Evolutionary conservation across 1,284 basidiomycete genomes (phyloP), one percentile per base, ranked within the genome.

Genomic region (Heterobasidion irregulare): DNA sequence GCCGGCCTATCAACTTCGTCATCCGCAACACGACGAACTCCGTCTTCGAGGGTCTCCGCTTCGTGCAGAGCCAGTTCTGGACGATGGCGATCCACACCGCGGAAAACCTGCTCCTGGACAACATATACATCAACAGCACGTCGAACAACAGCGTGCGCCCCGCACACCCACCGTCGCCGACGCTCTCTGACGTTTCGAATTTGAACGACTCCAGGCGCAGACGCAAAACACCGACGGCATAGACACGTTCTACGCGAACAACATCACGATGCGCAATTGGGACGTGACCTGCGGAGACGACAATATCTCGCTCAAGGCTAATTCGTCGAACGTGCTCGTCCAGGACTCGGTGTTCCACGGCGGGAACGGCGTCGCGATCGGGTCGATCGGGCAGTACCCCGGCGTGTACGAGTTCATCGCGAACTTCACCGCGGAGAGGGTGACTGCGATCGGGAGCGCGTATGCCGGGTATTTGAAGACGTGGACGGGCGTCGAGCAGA

Each of bases 11-110:
- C 51, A 64, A 56, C 19, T 53, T 70, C 33, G 64, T 66, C 36
- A 65, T 69, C 43, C 62, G 63, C 36, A 65, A 68, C 43, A 65
- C 66, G 10, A 67, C 64, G 10, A 59, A 68, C 34, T 68, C 67
- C 12, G 56, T 62, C 12, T 69, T 69, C 50, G 58, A 58, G 10
- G 67, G 65, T 6, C 53, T 71, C 26, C 64, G 67, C 34, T 68
- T 71, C 46, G 64, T 69, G 43, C 69, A 70, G 56, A 69, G 65
- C 18, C 68, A 72, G 56, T 70, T 69, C 56, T 72, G 70, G 70
- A 69, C 70, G 1, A 70, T 70, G 68, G 64, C 66, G 12, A 61
- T 71, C 19, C 65, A 61, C 19, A 53, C 63, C 41, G 66, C 69
- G 13, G 60, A 65, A 49, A 62, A 66, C 51, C 58, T 71, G n/a